Conservation (phyloP, 305 asterid genomes). For the Solanum aculeatissimum region DNA sequence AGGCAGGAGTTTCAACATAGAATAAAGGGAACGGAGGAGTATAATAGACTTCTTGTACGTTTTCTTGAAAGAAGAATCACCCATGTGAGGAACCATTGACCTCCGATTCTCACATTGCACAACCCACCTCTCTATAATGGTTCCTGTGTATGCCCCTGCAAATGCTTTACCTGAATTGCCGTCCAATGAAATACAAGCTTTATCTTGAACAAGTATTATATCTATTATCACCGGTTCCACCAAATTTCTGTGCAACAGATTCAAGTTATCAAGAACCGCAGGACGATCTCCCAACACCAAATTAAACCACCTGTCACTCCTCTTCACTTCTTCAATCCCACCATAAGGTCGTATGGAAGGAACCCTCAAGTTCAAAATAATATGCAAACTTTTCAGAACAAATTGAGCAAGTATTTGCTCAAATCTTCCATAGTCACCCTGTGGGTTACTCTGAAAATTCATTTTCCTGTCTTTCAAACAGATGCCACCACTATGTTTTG, state of each 20-base stretch:
- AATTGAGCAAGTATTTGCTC: constrained; percentile 89
- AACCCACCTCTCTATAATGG: constrained; percentile 85
- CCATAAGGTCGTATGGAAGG: constrained; percentile 52
- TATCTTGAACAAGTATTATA: constrained; percentile 66
- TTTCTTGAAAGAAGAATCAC: constrained; percentile 64
- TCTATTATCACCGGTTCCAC: constrained; percentile 91
- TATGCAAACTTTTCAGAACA: constrained; percentile 72
- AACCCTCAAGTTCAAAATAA: constrained; percentile 80
- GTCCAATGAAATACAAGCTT: constrained; percentile 18
- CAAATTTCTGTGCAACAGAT: constrained; percentile 71
- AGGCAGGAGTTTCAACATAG: constrained; percentile 90
- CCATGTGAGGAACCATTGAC: constrained; percentile 37
- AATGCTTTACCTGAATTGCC: constrained; percentile 12
- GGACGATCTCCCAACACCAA: constrained; percentile 90
- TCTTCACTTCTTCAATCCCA: constrained; percentile 45
- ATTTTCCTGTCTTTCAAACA: constrained; percentile 15
- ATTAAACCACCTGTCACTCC: constrained; percentile 87
- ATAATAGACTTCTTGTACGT: constrained; percentile 72
- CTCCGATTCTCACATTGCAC: constrained; percentile 65
- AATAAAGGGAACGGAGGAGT: constrained; percentile 58
- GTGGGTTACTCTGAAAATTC: constrained; percentile 67
- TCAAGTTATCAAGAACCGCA: constrained; percentile 62
- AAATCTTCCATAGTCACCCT: constrained; percentile 66
- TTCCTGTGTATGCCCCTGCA: constrained; percentile 40
- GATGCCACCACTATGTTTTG: not conserved